Evolutionary conservation across 495 filamentous ascomycete species (phyloP).

Genomic region (Poronia punctata): DNA sequence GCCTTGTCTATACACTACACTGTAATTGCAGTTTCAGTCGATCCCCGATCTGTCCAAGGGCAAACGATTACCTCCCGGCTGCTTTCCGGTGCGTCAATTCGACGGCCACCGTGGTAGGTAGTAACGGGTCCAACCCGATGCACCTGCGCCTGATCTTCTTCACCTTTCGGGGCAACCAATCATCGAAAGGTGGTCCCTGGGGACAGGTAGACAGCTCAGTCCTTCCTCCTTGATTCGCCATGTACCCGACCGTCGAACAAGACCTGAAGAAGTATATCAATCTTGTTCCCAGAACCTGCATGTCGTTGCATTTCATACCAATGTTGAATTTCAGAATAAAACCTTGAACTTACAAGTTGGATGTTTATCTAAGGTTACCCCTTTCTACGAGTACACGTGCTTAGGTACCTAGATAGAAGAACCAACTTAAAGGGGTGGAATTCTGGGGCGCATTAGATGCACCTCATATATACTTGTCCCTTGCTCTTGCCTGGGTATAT

Average conservation of each 20-base stretch:
- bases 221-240: not conserved
- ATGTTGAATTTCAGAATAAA: too few species aligned
- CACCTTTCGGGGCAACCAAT: conserved; percentile 17
- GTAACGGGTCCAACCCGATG: conserved; percentile 20
- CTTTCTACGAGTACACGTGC: too few species aligned
- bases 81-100: conserved; percentile 13
- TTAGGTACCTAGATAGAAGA: too few species aligned
- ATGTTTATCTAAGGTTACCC: too few species aligned
- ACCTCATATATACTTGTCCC: too few species aligned
- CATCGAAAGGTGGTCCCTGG: conserved; percentile 14
- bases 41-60: not conserved
- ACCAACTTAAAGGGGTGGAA: too few species aligned
- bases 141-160: conserved; percentile 24
- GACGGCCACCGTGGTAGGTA: conserved; percentile 13
- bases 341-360: too few species aligned
- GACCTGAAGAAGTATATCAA: conserved; percentile 1
- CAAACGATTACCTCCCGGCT: not conserved
- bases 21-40: not conserved
- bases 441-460: too few species aligned
- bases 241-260: conserved; percentile 1
- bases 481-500: too few species aligned
- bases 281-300: conserved; percentile 4
- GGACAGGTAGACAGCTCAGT: conserved; percentile 10
- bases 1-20: too few species aligned
- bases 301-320: too few species aligned